Percentiles rank a stretch among this genome's conserved stretches.
These are phyloP conservation scores for Amanita jacksonii DNA, from an alignment of 768 basidiomycete genomes.

Conservation along the genomic window DNA sequence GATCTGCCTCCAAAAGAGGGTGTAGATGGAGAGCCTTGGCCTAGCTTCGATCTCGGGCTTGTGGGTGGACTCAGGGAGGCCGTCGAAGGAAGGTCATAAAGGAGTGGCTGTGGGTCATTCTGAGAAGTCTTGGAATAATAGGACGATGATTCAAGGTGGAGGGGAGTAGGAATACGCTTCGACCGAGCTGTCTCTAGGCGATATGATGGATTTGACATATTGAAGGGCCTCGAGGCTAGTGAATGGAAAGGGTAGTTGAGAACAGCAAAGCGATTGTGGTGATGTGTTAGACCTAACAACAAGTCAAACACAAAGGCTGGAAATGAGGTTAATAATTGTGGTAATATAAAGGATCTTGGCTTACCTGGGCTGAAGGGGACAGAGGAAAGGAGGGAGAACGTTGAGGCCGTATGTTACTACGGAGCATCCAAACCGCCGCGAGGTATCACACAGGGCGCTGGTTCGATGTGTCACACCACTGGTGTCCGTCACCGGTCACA, in stretches of 20 bases:
- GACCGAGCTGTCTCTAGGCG: slow-evolving; percentile 55
- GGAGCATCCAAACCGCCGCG: slow-evolving; percentile 4
- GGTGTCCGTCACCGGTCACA: neutral
- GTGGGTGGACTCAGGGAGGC: slow-evolving; percentile 48
- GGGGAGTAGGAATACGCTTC: slow-evolving; percentile 51
- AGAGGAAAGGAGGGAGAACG: neutral
- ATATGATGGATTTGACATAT: slow-evolving; percentile 49
- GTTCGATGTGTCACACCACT: slow-evolving; percentile 1
- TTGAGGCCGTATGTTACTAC: slow-evolving; percentile 6
- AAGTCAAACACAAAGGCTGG: neutral
- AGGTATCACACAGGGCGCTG: neutral
- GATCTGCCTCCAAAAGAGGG: slow-evolving; percentile 45
- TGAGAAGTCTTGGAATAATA: slow-evolving; percentile 30
- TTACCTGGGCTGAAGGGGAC: too few species aligned
- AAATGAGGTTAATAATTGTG: neutral
- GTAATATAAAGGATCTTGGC: too few species aligned
- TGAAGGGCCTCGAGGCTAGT: neutral
- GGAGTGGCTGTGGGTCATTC: slow-evolving; percentile 50
- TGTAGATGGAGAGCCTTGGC: slow-evolving; percentile 45
- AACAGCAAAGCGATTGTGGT: too few species aligned
- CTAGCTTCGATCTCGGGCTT: slow-evolving; percentile 35
- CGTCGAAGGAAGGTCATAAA: slow-evolving; percentile 67
- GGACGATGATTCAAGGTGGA: slow-evolving; percentile 43
- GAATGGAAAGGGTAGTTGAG: too few species aligned
- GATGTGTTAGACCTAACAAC: neutral